These are phyloP conservation scores for Tephrocybe sp. DNA, from an alignment of 768 basidiomycete species.

Conservation along the genomic window DNA sequence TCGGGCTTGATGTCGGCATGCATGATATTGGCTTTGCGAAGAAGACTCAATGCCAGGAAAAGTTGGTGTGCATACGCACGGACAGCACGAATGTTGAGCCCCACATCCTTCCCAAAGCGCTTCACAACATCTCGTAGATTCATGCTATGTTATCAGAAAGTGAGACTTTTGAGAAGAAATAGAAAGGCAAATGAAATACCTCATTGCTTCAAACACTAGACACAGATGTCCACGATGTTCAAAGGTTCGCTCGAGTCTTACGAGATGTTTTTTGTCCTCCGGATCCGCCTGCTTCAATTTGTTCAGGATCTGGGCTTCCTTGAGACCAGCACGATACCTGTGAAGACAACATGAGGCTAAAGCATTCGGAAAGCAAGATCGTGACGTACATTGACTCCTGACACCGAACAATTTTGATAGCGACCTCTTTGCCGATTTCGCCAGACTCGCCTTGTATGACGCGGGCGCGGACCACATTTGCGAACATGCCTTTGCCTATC, in stretches of 20 bases:
- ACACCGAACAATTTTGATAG: constrained; percentile 94
- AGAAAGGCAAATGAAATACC: constrained; percentile 50
- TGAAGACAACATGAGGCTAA: constrained; percentile 2
- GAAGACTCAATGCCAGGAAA: constrained; percentile 80
- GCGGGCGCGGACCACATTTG: constrained; percentile 90
- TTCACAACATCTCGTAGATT: constrained; percentile 98
- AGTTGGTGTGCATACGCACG: constrained; percentile 98
- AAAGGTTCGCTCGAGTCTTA: constrained; percentile 91
- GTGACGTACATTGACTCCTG: constrained; percentile 87
- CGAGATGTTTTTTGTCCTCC: constrained; percentile 95
- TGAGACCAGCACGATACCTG: constrained; percentile 94
- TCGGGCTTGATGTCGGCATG: constrained; percentile 99
- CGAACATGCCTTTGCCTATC: constrained; percentile 99
- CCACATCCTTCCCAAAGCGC: constrained; percentile 97
- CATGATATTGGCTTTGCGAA: constrained; percentile 91
- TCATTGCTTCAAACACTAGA: constrained; percentile 91
- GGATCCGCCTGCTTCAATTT: constrained; percentile 89
- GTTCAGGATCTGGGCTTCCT: constrained; percentile 87
- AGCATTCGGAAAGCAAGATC: constrained; percentile 1
- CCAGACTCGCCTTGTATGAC: constrained; percentile 67
- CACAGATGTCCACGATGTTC: constrained; percentile 98
- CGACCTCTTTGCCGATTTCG: constrained; percentile 69
- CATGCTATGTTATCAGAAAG: constrained; percentile 62
- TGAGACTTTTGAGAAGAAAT: constrained; percentile 2
- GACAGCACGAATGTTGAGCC: constrained; percentile 94